Percentiles rank a stretch among this genome's conserved stretches.
These are phyloP conservation scores for Sclerotinia trifoliorum DNA, from an alignment of 2,329 filamentous ascomycete genomes.

Conservation along the genomic window DNA sequence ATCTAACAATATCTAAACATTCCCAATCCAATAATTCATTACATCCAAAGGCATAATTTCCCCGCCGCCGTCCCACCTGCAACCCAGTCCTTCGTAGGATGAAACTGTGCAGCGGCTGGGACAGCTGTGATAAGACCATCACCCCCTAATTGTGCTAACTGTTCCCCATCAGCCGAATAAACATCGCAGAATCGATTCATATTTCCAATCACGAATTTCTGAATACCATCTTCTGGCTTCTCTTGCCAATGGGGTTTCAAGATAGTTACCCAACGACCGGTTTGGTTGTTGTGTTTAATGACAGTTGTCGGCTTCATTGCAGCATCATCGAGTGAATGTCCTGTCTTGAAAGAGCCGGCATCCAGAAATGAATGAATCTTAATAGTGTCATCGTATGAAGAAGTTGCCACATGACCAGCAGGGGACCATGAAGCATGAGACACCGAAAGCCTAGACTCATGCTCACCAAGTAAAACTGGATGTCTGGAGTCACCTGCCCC, in stretches of 20 bases:
- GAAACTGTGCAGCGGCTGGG: constrained; percentile 87
- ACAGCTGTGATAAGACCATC: constrained; percentile 86
- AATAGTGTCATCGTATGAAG: constrained; percentile 91
- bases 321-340: constrained; percentile 55
- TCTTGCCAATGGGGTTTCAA: constrained; percentile 84
- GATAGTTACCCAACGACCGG: constrained; percentile 87
- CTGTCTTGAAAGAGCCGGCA: constrained; percentile 57
- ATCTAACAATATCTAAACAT: not conserved
- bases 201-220: constrained; percentile 90
- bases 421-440: constrained; percentile 90
- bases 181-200: constrained; percentile 98
- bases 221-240: constrained; percentile 71
- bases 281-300: constrained; percentile 91
- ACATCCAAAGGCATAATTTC: constrained; percentile 91
- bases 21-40: constrained; percentile 2
- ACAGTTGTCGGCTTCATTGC: constrained; percentile 67
- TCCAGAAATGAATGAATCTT: constrained; percentile 83
- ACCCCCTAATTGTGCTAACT: constrained; percentile 82
- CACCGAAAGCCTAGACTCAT: constrained; percentile 79
- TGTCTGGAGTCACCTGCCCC: constrained; percentile 59
- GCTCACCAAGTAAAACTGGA: constrained; percentile 75
- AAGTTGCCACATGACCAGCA: constrained; percentile 82
- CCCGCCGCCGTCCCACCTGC: constrained; percentile 88
- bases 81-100: constrained; percentile 86
- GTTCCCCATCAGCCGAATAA: constrained; percentile 76